Conservation (phyloP, 1,284 basidiomycete species). For the Schizophyllum amplum region DNA sequence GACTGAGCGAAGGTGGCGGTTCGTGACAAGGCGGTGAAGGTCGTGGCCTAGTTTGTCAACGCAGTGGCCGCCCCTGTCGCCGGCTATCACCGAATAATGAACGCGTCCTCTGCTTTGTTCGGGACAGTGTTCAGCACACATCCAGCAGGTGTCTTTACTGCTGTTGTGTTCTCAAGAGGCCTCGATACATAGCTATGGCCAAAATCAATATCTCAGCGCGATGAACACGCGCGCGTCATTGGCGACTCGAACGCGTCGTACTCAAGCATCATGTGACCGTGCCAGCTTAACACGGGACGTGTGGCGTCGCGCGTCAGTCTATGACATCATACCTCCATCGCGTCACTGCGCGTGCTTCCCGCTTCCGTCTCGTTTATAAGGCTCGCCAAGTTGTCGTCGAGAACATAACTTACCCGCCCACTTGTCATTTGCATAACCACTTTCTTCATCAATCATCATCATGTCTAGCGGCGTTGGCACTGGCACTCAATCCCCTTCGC, state of each 20-base stretch:
- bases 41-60: not conserved
- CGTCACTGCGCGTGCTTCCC: not conserved
- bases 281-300: too few species aligned
- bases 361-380: not conserved
- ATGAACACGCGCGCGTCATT: not conserved
- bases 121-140: too few species aligned
- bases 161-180: too few species aligned
- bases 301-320: not conserved
- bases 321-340: not conserved
- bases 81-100: not conserved
- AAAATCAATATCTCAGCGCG: not conserved
- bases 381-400: not conserved
- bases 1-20: too few species aligned
- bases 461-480: not conserved
- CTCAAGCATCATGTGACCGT: not conserved
- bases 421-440: not conserved
- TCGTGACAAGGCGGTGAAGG: not conserved
- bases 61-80: not conserved
- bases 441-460: not conserved
- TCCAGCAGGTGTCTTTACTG: too few species aligned
- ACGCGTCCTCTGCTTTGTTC: not conserved
- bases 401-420: not conserved
- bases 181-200: too few species aligned
- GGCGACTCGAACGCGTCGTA: not conserved
- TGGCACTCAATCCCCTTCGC: not conserved